These are phyloP conservation scores for Chaetomiaceae sp. DNA, from an alignment of 2,329 filamentous ascomycete genomes.

Conservation along the genomic window DNA sequence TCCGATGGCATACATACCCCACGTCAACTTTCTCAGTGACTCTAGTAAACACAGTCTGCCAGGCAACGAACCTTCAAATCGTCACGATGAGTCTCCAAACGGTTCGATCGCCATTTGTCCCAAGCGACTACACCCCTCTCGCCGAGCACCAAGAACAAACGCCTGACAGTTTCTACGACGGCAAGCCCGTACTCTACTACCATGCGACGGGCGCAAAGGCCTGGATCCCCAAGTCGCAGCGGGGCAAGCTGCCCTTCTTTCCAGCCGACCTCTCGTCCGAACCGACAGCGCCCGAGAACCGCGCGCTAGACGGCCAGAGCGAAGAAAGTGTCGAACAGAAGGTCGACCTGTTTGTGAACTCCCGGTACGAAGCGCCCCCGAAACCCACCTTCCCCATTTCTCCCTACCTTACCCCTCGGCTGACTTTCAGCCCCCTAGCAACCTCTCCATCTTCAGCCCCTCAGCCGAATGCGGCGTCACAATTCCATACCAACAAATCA, in stretches of 20 bases:
- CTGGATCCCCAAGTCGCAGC: slow-evolving; percentile 52
- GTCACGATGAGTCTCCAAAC: slow-evolving; percentile 46
- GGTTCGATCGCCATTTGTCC: slow-evolving; percentile 52
- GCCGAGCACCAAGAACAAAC: slow-evolving; percentile 68
- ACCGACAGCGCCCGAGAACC: slow-evolving; percentile 33
- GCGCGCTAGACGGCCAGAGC: slow-evolving; percentile 33
- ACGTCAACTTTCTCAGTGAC: background rate
- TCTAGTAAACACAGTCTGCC: background rate
- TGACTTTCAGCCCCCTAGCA: slow-evolving; percentile 34
- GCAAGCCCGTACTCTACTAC: slow-evolving; percentile 67
- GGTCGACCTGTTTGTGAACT: slow-evolving; percentile 56
- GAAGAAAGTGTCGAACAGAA: slow-evolving; percentile 42
- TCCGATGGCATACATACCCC: slow-evolving; percentile 7
- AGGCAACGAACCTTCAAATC: too few relatives aligned
- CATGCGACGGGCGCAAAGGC: slow-evolving; percentile 55
- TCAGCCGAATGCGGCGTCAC: slow-evolving; percentile 56
- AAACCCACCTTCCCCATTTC: background rate
- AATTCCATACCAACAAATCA: slow-evolving; percentile 70
- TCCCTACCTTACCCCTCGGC: background rate
- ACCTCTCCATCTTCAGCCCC: slow-evolving; percentile 61
- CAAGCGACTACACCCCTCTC: slow-evolving; percentile 59
- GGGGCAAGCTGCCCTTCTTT: slow-evolving; percentile 52
- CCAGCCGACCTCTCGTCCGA: slow-evolving; percentile 36
- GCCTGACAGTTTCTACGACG: slow-evolving; percentile 65
- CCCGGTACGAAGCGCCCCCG: slow-evolving; percentile 42